Evolutionary conservation across 345 rosid species (phyloP), one percentile per base, ranked within the genome.

Genomic region (Lagerstroemia speciosa): DNA sequence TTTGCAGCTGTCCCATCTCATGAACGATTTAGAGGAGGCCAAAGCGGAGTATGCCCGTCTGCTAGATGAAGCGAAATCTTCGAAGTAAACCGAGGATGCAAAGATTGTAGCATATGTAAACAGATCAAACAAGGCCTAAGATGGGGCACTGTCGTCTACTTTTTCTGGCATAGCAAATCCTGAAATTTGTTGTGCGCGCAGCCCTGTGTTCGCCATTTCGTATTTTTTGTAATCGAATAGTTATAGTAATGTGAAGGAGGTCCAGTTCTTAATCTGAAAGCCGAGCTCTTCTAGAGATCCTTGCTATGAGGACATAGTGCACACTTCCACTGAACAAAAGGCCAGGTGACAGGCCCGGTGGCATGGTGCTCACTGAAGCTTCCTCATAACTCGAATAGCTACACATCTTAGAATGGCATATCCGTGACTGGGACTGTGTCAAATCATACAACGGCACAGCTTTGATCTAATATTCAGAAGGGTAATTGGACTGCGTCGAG

Each of bases 1-100:
- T 58, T 36, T 57, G 78, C 86, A 92, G 96, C 83, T 79, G 68
- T 52, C 75, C 60, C 29, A 63, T 67, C 89, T 92, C 32, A 75
- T 72, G 78, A 79, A 64, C 46, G 89, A 87, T 79, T 40, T 89
- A 12, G 79, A 30, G 72, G 83, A 62, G 45, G 82, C 69, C 24
- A 70, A 83, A 67, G 66, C 31, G 0, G 84, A 84, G 72, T 83
- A 84, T 68, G 76, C 74, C 41, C 77, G 72, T 50, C 57, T 88
- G 61, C 68, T 73, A 67, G 77, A 63, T 16, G 88, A 86, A 75
- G 65, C 85, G 62, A 74, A 75, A 55, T 73, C 72, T 30, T 57
- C 84, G 78, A 82, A 72, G 66, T 3, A 61, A 48, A 63, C 80
- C 22, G 81, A 83, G 76, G 78, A 67, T 32, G 91, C 85, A 72